Percentiles rank a stretch among this genome's conserved stretches.
Conservation (phyloP, 2,329 filamentous ascomycete species). For the Coniochaeta sp. region DNA sequence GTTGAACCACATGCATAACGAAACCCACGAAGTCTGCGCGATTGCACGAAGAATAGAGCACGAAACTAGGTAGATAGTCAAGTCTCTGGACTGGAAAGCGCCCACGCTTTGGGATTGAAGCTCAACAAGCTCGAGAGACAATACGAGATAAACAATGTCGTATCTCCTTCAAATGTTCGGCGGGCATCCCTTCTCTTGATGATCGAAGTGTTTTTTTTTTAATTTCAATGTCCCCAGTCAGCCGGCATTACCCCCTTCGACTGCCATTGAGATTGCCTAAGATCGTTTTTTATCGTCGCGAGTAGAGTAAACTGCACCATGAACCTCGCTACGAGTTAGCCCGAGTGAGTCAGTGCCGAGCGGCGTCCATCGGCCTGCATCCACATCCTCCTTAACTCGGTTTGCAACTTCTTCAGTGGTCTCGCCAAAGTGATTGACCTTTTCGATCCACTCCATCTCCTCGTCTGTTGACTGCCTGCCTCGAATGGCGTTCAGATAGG, state of each 20-base stretch:
- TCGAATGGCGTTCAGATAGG: constrained; percentile 17
- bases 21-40: no score
- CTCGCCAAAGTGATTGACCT: constrained; percentile 11
- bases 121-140: no score
- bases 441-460: constrained; percentile 16
- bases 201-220: no score
- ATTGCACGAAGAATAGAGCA: no score
- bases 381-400: constrained; percentile 11
- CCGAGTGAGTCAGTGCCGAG: constrained; percentile 6
- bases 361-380: constrained; percentile 14
- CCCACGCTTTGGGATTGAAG: no score
- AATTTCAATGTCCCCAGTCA: no score
- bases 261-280: neutral
- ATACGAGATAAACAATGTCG: no score
- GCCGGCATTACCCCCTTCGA: neutral
- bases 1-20: no score
- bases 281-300: neutral
- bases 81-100: no score
- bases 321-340: neutral
- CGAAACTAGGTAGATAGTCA: no score
- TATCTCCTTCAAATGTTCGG: no score
- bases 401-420: constrained; percentile 8
- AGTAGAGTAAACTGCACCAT: neutral
- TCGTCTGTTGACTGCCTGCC: constrained; percentile 15
- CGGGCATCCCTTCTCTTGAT: no score